Conservation (phyloP, 1,284 basidiomycete genomes). For the Ceratobasidium sp. region DNA sequence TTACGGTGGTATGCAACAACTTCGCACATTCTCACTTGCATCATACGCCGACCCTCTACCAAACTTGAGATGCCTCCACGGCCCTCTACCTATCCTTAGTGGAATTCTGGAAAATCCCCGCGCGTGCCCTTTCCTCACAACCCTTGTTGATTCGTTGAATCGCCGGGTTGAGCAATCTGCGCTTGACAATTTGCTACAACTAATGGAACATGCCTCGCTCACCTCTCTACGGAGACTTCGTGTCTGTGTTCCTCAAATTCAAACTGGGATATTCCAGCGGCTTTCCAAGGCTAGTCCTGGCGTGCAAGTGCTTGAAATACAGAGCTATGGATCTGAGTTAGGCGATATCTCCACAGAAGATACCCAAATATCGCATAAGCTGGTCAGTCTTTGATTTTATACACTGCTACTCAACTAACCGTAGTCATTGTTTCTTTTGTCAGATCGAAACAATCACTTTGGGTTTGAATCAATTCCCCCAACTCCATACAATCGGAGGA, state of each 20-base stretch:
- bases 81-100: not conserved
- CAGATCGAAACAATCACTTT: not conserved
- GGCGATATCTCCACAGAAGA: not conserved
- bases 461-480: constrained; percentile 17
- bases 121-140: not conserved
- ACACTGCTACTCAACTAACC: not conserved
- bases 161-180: not conserved
- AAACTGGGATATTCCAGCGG: not conserved
- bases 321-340: not conserved
- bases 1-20: not conserved
- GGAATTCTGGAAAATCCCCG: constrained; percentile 8
- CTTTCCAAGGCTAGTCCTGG: not conserved
- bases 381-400: not conserved
- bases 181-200: not conserved
- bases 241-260: not conserved
- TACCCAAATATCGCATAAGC: not conserved
- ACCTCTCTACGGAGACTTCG: not conserved
- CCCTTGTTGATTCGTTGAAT: not conserved
- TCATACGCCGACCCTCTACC: constrained; percentile 7
- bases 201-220: not conserved
- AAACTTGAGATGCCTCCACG: not conserved
- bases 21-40: constrained; percentile 15
- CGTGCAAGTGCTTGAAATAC: not conserved
- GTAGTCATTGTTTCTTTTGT: no score
- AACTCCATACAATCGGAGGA: constrained; percentile 4